Percentiles rank a stretch among this genome's conserved stretches.
phyloP scores from a whole-genome alignment of 2,329 filamentous ascomycete species.

The Sarocladiaceae sp. region DNA sequence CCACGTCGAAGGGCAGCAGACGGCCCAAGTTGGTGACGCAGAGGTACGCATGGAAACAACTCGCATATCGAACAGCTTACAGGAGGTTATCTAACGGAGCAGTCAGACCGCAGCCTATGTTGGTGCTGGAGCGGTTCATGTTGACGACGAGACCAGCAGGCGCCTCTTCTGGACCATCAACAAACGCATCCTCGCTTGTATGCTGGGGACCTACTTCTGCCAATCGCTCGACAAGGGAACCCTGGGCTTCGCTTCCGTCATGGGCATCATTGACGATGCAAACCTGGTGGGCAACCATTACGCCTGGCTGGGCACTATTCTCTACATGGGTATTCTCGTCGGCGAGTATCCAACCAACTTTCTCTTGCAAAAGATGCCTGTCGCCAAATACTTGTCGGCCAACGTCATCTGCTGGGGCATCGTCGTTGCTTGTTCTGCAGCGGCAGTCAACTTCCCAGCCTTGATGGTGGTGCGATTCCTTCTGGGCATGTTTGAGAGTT shows the following conservation, averaged over 20 bases:
- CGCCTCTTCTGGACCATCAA: constrained; percentile 42
- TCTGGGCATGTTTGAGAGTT: constrained; percentile 38
- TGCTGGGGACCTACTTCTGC: constrained; percentile 43
- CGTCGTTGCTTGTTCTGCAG: constrained; percentile 26
- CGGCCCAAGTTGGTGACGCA: background rate
- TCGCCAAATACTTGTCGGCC: constrained; percentile 35
- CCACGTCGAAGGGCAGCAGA: background rate
- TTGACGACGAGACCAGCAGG: constrained; percentile 45
- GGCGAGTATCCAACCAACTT: constrained; percentile 40
- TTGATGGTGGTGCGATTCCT: constrained; percentile 35
- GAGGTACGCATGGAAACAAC: constrained; percentile 5
- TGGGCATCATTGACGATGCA: constrained; percentile 42
- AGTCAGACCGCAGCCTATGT: constrained; percentile 7
- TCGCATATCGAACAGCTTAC: background rate
- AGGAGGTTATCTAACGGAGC: background rate
- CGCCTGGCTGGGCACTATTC: constrained; percentile 48
- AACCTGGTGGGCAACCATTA: constrained; percentile 45
- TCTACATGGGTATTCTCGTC: constrained; percentile 34
- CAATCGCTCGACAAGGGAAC: constrained; percentile 46
- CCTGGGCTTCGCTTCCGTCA: constrained; percentile 44
- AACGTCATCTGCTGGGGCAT: constrained; percentile 38
- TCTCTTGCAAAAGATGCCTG: constrained; percentile 37
- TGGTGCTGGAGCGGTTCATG: constrained; percentile 23
- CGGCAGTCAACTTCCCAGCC: constrained; percentile 31
- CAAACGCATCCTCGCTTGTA: constrained; percentile 36